Conservation (phyloP, 2,329 filamentous ascomycete genomes). For the Chrysoporthe deuterocubensis region DNA sequence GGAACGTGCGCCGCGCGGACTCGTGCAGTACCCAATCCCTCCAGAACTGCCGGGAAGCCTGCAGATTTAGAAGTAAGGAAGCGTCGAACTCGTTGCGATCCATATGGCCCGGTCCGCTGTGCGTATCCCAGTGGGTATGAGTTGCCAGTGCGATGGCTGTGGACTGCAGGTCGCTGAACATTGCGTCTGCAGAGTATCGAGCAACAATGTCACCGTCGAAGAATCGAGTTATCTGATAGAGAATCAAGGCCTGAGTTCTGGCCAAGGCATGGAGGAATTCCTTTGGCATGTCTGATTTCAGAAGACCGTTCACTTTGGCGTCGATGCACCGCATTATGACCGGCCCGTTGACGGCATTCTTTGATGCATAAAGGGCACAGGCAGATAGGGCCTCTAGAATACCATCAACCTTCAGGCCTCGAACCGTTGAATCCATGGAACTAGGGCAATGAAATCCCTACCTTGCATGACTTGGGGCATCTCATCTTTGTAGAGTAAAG, state of each 20-base stretch:
- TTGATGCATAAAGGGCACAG: slow-evolving; percentile 57
- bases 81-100: slow-evolving; percentile 30
- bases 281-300: slow-evolving; percentile 40
- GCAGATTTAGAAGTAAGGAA: slow-evolving; percentile 39
- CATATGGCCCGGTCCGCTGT: slow-evolving; percentile 27
- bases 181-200: slow-evolving; percentile 38
- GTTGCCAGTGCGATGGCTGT: slow-evolving; percentile 40
- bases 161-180: slow-evolving; percentile 39
- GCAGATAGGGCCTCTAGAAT: slow-evolving; percentile 53
- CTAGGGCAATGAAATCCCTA: slow-evolving; percentile 29
- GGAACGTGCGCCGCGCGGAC: slow-evolving; percentile 55
- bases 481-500: slow-evolving; percentile 50
- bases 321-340: slow-evolving; percentile 55
- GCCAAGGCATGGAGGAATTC: slow-evolving; percentile 40
- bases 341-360: slow-evolving; percentile 50
- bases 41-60: slow-evolving; percentile 52
- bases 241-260: slow-evolving; percentile 46
- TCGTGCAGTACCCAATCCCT: slow-evolving; percentile 56
- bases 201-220: slow-evolving; percentile 48
- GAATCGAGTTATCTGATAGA: slow-evolving; percentile 51
- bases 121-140: slow-evolving; percentile 39
- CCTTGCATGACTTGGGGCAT: slow-evolving; percentile 59
- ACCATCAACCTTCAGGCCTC: background rate
- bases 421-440: no score
- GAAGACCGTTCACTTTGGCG: slow-evolving; percentile 47